These are phyloP conservation scores for Dissophora ornata DNA, from an alignment of 192 early-diverging fungal genomes.

Conservation along the genomic window DNA sequence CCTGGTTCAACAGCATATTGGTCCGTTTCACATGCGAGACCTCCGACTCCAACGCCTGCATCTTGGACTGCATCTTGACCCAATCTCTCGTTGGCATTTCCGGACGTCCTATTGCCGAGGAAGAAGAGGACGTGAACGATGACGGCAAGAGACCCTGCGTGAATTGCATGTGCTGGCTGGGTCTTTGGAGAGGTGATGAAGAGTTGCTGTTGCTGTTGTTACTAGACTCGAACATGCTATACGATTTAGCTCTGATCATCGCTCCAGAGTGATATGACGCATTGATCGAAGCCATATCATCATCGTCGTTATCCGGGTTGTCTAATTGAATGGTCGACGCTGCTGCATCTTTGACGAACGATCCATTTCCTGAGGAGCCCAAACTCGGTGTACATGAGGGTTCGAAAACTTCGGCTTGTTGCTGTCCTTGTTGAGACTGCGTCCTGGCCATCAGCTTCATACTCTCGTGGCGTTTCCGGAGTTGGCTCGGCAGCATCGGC, in stretches of 20 bases:
- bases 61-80: constrained; percentile 42
- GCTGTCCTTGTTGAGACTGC: constrained; percentile 4
- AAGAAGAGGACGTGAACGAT: not conserved
- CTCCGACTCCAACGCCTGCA: constrained; percentile 29
- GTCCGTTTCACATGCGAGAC: constrained; percentile 32
- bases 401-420: not conserved
- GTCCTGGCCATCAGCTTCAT: no score
- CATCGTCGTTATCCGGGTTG: not conserved
- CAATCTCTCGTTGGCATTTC: constrained; percentile 43
- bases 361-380: no score
- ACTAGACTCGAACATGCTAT: constrained; percentile 26
- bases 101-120: not conserved
- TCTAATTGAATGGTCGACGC: no score
- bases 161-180: not conserved
- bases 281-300: not conserved
- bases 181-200: not conserved
- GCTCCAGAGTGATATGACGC: constrained; percentile 28
- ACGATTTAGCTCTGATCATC: constrained; percentile 18
- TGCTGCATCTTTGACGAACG: no score
- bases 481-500: constrained; percentile 39
- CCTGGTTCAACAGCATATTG: constrained; percentile 39
- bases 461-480: constrained; percentile 42
- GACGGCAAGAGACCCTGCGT: not conserved
- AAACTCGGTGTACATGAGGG: not conserved
- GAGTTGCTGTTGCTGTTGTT: not conserved